phyloP scores from a whole-genome alignment of 306 rosid species.

The Elaeagnus macrophylla region DNA sequence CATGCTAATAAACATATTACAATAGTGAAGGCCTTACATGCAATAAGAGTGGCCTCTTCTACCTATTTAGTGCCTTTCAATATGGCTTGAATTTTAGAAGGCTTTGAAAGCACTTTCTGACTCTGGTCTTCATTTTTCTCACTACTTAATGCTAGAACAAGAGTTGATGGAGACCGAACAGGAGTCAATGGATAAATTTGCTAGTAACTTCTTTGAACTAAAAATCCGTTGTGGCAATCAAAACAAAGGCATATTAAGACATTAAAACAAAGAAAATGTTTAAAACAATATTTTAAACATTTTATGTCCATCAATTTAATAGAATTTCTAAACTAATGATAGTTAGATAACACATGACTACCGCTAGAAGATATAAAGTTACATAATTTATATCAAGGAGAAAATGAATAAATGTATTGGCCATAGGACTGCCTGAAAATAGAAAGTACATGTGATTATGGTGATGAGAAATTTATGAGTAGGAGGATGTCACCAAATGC shows the following conservation, averaged over 20 bases:
- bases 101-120: slow-evolving; percentile 47
- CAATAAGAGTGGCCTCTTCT: neutral
- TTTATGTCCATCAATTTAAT: neutral
- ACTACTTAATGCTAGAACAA: slow-evolving; percentile 40
- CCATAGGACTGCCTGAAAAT: no score
- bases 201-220: slow-evolving; percentile 45
- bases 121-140: slow-evolving; percentile 47
- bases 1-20: neutral
- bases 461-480: no score
- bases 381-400: no score
- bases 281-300: neutral
- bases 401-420: no score
- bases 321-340: no score
- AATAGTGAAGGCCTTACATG: neutral
- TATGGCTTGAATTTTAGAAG: slow-evolving; percentile 66
- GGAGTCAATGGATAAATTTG: slow-evolving; percentile 46
- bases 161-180: slow-evolving; percentile 59
- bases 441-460: no score
- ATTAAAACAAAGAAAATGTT: no score
- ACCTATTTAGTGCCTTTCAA: slow-evolving; percentile 85
- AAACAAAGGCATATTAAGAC: slow-evolving; percentile 1
- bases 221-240: slow-evolving; percentile 60
- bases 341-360: no score
- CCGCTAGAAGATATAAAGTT: no score
- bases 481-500: no score